Base-by-base conservation (phyloP, 2,329 filamentous ascomycete genomes). In the Aspergillus spinulosporus region DNA sequence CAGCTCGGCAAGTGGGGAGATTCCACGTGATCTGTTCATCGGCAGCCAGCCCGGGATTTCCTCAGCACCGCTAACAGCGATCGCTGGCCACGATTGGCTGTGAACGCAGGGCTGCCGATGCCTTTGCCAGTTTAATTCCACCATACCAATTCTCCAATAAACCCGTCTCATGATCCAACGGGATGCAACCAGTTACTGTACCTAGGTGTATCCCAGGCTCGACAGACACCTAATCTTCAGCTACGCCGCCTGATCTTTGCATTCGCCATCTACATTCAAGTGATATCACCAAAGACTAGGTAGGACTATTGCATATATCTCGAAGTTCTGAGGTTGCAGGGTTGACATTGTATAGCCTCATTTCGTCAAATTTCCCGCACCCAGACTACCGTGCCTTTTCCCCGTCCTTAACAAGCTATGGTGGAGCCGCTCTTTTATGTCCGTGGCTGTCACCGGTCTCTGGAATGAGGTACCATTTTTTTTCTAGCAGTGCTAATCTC, bases 1-100 rank as follows among this genome's bases (percentile, higher is more conserved):
- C 32, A 59, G 40, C 12, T 70, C 68, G 68, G 69, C 66, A 72
- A 56, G 66, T 71, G 67, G 69, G 64, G 63, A 32, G 58, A 0
- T 3, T 2, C 1, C 68, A 69, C 68, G 68, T 70, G 68, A 67
- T 32, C 9, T 1, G 0, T 11, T 0, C 28, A 29, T 64, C 65
- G 64, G 64, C 59, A 63, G 45, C 46, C 49, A 57, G 49, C 49
- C 28, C 66, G 66, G 68, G 67, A 64, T 64, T 63, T 65, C n/a
- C 59, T 46, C n/a, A 9, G 7, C 54, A 45, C 49, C 29, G 14
- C 8, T 14, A 46, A 34, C 9, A 37, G 32, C 32, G 5, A 28
- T 44, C 11, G 42, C 21, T 44, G 42, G 42, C 21, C 42, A 28
- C 21, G 42, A 21, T 56, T 57, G 21, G 21, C 21, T 21, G 21